Percentiles rank a stretch among this genome's conserved stretches.
Evolutionary conservation across 2,329 filamentous ascomycete species (phyloP).

Genomic region (Fusarium dimerum): DNA sequence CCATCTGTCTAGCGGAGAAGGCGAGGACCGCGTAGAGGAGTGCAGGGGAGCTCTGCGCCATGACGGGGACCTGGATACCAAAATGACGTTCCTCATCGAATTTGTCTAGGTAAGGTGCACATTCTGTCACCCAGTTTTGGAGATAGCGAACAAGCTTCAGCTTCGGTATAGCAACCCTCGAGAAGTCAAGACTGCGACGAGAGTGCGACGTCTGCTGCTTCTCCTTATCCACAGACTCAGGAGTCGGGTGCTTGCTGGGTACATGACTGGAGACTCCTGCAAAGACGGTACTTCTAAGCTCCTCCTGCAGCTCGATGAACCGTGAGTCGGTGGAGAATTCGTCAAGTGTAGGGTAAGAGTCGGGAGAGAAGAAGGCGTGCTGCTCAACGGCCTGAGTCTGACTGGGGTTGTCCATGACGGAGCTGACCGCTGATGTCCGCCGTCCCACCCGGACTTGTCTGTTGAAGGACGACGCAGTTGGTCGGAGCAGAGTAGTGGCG

Average conservation of each 20-base stretch:
- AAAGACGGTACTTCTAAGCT: constrained; percentile 45
- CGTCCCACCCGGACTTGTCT: too few relatives aligned
- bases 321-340: constrained; percentile 39
- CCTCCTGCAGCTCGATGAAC: constrained; percentile 46
- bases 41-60: constrained; percentile 47
- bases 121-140: constrained; percentile 53
- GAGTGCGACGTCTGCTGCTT: constrained; percentile 29
- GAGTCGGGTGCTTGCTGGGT: constrained; percentile 2
- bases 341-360: constrained; percentile 18
- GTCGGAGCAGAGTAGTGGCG: too few relatives aligned
- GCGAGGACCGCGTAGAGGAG: constrained; percentile 53
- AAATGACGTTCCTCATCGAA: constrained; percentile 56
- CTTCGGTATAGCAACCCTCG: constrained; percentile 29
- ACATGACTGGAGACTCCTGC: constrained; percentile 30
- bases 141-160: constrained; percentile 36
- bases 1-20: constrained; percentile 54
- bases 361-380: too few relatives aligned
- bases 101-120: constrained; percentile 54
- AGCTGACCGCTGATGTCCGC: too few relatives aligned
- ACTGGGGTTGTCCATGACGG: too few relatives aligned
- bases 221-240: too few relatives aligned
- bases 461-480: too few relatives aligned
- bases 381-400: too few relatives aligned
- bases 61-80: constrained; percentile 49
- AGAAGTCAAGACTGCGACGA: constrained; percentile 31